Evolutionary conservation across 1,284 basidiomycete species (phyloP).

Genomic region (Testicularia cyperi): DNA sequence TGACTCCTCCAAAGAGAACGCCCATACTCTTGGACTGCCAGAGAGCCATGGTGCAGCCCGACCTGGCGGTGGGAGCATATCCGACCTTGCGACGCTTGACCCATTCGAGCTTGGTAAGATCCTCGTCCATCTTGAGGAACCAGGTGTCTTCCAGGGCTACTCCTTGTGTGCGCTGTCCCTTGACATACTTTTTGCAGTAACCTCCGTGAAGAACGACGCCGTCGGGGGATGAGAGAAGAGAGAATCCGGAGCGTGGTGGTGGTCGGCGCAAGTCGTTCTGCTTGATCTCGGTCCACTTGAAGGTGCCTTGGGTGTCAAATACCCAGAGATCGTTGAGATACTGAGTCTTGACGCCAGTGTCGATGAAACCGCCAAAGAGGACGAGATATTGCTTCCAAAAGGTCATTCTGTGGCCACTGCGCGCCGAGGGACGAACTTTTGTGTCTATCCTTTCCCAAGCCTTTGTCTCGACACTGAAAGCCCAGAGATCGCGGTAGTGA

Average conservation of each 20-base stretch:
- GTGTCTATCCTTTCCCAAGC: constrained; percentile 88
- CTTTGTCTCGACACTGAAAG: constrained; percentile 61
- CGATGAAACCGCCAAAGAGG: constrained; percentile 83
- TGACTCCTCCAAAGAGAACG: constrained; percentile 85
- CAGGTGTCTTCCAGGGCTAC: constrained; percentile 88
- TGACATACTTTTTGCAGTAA: constrained; percentile 86
- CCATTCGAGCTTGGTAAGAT: constrained; percentile 68
- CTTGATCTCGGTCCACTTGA: constrained; percentile 81
- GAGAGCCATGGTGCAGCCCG: constrained; percentile 80
- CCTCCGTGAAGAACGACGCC: constrained; percentile 85
- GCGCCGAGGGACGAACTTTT: constrained; percentile 75
- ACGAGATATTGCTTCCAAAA: constrained; percentile 82
- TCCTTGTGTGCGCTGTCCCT: constrained; percentile 80
- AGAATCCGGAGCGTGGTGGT: constrained; percentile 68
- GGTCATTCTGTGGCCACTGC: constrained; percentile 82
- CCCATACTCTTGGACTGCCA: constrained; percentile 72
- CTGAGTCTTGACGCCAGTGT: constrained; percentile 74
- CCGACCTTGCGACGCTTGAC: constrained; percentile 78
- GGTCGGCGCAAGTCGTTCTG: constrained; percentile 54
- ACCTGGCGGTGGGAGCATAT: constrained; percentile 64
- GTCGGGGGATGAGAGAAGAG: constrained; percentile 76
- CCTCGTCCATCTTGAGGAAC: constrained; percentile 69
- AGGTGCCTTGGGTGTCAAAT: constrained; percentile 77
- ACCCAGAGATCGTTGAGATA: constrained; percentile 86
- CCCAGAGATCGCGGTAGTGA: constrained; percentile 74